Evolutionary conservation across 192 early-diverging fungal species (phyloP), one percentile per base, ranked within the genome.

Genomic region (Borealophlyctis nickersoniae): DNA sequence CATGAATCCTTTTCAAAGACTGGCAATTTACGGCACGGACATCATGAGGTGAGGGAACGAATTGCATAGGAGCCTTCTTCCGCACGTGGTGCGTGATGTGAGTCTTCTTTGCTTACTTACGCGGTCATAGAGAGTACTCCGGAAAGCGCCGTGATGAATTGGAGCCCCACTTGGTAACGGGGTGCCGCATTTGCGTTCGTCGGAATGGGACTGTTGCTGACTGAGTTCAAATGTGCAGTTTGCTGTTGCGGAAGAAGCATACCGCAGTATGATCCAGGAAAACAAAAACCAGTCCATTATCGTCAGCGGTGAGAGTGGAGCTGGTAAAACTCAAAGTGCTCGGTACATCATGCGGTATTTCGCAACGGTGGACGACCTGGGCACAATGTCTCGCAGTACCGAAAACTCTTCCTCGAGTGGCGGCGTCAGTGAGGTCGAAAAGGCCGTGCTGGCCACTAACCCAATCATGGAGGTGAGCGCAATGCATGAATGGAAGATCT

Each of bases 311-410:
- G 96, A 99, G 77, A 91, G 63, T 69, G 80, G 71, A 71, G 96
- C 96, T 23, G 96, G 96, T 73, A 99, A 99, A 73, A 99, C 96
- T 14, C 90, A 92, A 55, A 89, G 86, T 67, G 95, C 95, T 24
- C 94, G 93, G 67, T 98, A 91, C 77, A 93, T 99, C 48, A 99
- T 99, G 96, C 80, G 95, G 23, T 98, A 98, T 77, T 96, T 98
- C 83, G 84, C 84, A 19, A 79, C 73, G 19, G 83, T 85, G n/a
- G 84, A 85, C 52, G 76, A 72, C 49, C 64, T 80, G 58, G 72
- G 67, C n/a, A 65, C 72, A 30, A 63, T 58, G 39, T 33, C 56
- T 4, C 54, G 63, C 3, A 63, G 49, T 27, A 22, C 54, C 19
- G 51, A 62, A 14, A 55, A 22, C 55, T 30, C 60, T 2, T 50